Base-by-base conservation (phyloP, 768 basidiomycete species). In the Ramaria rubella region DNA sequence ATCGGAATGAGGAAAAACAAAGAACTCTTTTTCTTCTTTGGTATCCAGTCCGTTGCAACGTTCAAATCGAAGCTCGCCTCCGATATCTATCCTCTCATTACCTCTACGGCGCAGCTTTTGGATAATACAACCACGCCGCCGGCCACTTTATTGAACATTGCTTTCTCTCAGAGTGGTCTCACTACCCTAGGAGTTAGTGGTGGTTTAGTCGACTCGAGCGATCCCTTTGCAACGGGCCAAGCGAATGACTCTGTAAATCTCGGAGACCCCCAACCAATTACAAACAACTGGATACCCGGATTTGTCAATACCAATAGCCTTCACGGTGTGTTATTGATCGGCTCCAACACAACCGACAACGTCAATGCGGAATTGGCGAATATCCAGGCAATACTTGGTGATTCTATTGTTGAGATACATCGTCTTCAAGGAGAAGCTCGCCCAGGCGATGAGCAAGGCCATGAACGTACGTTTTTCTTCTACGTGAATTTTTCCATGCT, bases 71-170 rank as follows among this genome's bases (percentile, higher is more conserved):
- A 52, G 57, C 43, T 23, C 55, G 54, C n/a, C 56, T 65, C 45
- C 19, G 23, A 21, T 21, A 9, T 56, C 11, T 1, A 14, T 14
- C 44, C 12, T 62, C 26, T 40, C 3, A 72, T 83, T 62, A 80
- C 76, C 54, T 77, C 76, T 3, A 74, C 76, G 5, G 65, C 69
- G 1, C 73, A 77, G 59, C 71, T 77, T 31, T 58, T 74, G 42
- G 55, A 48, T 24, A 45, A 48, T 34, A 15, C 24, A 26, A 59
- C 52, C 59, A 60, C n/a, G n/a, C n/a, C n/a, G 49, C 65, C 65
- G 3, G 48, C 61, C 30, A 59, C 63, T 19, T 49, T 53, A 29
- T 51, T 67, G 29, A 67, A 65, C 54, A 38, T 67, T 17, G 65
- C 63, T 1, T 67, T 67, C 49, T 61, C 63, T 2, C 59, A 61